A percentile compares a stretch with the other conserved stretches of the same genome.
Evolutionary conservation across 2,329 filamentous ascomycete species (phyloP).

Genomic region (Xylariaceae sp.): DNA sequence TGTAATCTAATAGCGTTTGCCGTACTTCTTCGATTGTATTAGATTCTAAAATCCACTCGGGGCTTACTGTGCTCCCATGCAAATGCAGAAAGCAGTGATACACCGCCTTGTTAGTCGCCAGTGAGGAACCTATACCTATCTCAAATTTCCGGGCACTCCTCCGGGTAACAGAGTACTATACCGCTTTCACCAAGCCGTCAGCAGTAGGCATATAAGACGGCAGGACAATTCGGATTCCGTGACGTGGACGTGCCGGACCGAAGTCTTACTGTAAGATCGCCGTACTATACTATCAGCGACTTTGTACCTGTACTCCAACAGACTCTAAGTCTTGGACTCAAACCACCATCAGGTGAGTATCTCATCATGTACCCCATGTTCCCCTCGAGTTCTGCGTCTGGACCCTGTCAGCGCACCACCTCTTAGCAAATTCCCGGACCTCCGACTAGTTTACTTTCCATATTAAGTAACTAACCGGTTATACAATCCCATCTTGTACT

Average conservation of each 20-base stretch:
- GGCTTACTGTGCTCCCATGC: too few species aligned
- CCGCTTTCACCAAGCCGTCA: background rate
- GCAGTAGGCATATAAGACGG: conserved; percentile 20
- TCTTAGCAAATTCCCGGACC: conserved; percentile 22
- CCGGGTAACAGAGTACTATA: too few species aligned
- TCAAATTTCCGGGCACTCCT: too few species aligned
- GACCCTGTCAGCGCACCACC: background rate
- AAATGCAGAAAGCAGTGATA: too few species aligned
- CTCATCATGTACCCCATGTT: conserved; percentile 1
- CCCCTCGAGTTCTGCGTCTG: conserved; percentile 20
- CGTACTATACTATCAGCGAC: too few species aligned
- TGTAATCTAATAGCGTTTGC: too few species aligned
- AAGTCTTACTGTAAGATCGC: too few species aligned
- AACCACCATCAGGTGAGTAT: conserved; percentile 23
- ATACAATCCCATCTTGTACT: conserved; percentile 2
- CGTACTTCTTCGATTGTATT: too few species aligned
- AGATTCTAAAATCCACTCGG: too few species aligned
- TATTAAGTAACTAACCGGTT: conserved; percentile 7
- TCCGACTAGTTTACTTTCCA: conserved; percentile 18
- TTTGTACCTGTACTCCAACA: too few species aligned
- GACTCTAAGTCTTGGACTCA: too few species aligned
- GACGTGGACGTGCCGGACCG: background rate
- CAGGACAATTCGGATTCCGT: conserved; percentile 4
- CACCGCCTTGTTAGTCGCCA: conserved; percentile 2
- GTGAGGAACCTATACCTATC: conserved; percentile 3